phyloP scores from a whole-genome alignment of 495 filamentous ascomycete species.

The Annulohypoxylon nitens region DNA sequence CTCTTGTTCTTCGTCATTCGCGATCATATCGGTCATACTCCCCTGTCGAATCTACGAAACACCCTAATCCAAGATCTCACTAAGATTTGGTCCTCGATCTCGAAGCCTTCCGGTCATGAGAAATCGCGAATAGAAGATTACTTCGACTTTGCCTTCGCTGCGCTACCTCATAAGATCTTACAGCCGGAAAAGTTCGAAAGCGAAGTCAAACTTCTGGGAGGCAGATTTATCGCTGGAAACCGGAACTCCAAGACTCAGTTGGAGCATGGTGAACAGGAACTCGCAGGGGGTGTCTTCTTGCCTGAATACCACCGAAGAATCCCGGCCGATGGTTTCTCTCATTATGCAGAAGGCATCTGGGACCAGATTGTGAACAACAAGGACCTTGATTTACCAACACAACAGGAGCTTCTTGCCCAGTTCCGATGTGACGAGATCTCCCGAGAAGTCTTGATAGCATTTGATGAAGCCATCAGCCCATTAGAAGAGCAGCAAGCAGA shows the following conservation, averaged over 20 bases:
- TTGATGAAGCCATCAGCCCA: slow-evolving; percentile 84
- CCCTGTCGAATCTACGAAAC: slow-evolving; percentile 85
- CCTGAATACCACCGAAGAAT: slow-evolving; percentile 96
- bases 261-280: slow-evolving; percentile 73
- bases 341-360: slow-evolving; percentile 95
- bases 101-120: slow-evolving; percentile 90
- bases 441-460: slow-evolving; percentile 83
- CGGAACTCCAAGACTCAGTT: slow-evolving; percentile 68
- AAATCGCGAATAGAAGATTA: slow-evolving; percentile 93
- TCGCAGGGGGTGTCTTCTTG: slow-evolving; percentile 83
- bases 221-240: slow-evolving; percentile 84
- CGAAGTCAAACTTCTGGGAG: slow-evolving; percentile 82
- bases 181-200: slow-evolving; percentile 91
- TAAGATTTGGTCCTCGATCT: slow-evolving; percentile 90
- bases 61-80: slow-evolving; percentile 91
- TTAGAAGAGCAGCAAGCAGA: slow-evolving; percentile 89
- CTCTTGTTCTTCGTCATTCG: slow-evolving; percentile 99
- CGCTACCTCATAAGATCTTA: slow-evolving; percentile 94
- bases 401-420: slow-evolving; percentile 96
- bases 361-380: slow-evolving; percentile 99
- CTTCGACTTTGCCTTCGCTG: slow-evolving; percentile 97
- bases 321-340: slow-evolving; percentile 92
- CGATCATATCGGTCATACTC: slow-evolving; percentile 92
- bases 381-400: slow-evolving; percentile 94
- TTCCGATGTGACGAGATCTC: slow-evolving; percentile 98